Evolutionary conservation across 306 rosid genomes (phyloP).

Genomic region (Glycine soja): DNA sequence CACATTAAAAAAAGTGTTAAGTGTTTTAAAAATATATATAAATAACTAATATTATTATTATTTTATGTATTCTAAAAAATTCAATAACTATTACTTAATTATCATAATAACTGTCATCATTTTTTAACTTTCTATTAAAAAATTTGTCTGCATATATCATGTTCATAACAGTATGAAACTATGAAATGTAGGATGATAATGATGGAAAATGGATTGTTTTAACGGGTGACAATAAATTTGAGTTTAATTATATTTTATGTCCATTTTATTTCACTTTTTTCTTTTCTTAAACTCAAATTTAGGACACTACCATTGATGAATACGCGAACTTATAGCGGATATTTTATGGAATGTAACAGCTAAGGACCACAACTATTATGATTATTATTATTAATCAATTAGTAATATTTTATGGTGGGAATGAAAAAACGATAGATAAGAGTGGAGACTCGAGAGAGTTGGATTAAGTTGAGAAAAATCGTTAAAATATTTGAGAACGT

Average conservation of each 20-base stretch:
- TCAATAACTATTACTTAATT: neutral
- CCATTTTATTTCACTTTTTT: neutral
- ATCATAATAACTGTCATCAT: neutral
- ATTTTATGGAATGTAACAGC: neutral
- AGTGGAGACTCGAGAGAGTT: conserved; percentile 9
- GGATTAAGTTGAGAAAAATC: conserved; percentile 24
- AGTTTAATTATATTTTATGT: conserved; percentile 1
- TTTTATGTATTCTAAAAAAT: neutral
- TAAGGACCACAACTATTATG: conserved; percentile 1
- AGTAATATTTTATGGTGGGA: conserved; percentile 33
- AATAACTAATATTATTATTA: neutral
- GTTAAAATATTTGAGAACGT: conserved; percentile 51
- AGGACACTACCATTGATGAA: neutral
- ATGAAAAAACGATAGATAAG: neutral
- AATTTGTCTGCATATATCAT: conserved; percentile 10
- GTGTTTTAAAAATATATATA: no score
- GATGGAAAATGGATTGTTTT: neutral
- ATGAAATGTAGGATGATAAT: neutral
- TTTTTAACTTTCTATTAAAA: neutral
- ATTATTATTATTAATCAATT: neutral
- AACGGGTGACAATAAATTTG: neutral
- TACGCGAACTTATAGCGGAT: conserved; percentile 4
- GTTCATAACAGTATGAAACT: conserved; percentile 12
- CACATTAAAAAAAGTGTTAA: no score
- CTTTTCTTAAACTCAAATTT: neutral